Evolutionary conservation across 768 basidiomycete genomes (phyloP).

Genomic region (Amyloporia xantha): DNA sequence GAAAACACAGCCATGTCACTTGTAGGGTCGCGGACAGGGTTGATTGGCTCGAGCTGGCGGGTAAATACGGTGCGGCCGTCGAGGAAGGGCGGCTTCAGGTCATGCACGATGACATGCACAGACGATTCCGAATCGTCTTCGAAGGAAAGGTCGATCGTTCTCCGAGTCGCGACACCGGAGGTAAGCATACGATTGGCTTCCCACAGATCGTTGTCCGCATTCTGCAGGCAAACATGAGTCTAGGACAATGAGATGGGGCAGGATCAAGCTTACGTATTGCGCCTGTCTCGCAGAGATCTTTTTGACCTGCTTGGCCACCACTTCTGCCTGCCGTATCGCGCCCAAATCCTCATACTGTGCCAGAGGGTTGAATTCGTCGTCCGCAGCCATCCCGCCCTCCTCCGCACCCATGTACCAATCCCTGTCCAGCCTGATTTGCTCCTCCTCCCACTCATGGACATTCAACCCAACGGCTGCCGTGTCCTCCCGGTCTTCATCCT

Average conservation of each 20-base stretch:
- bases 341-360: constrained; percentile 88
- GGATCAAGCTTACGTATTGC: constrained; percentile 86
- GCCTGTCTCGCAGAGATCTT: constrained; percentile 92
- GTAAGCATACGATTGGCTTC: constrained; percentile 97
- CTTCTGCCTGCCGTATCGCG: constrained; percentile 61
- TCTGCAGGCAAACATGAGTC: constrained; percentile 41
- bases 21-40: constrained; percentile 88
- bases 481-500: constrained; percentile 42
- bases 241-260: too few relatives aligned
- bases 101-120: constrained; percentile 95
- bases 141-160: constrained; percentile 85
- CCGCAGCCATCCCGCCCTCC: constrained; percentile 75
- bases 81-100: constrained; percentile 95
- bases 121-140: constrained; percentile 95
- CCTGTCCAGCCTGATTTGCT: constrained; percentile 83
- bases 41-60: constrained; percentile 94
- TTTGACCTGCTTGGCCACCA: constrained; percentile 72
- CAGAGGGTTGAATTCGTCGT: constrained; percentile 90
- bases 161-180: constrained; percentile 88
- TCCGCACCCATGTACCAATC: constrained; percentile 97
- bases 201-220: constrained; percentile 98
- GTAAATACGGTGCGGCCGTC: constrained; percentile 96
- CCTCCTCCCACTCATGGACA: constrained; percentile 93
- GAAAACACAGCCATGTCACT: constrained; percentile 95
- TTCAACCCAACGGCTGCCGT: constrained; percentile 43